Evolutionary conservation across 257 asterid species (phyloP).

Genomic region (Solanum neorickii): DNA sequence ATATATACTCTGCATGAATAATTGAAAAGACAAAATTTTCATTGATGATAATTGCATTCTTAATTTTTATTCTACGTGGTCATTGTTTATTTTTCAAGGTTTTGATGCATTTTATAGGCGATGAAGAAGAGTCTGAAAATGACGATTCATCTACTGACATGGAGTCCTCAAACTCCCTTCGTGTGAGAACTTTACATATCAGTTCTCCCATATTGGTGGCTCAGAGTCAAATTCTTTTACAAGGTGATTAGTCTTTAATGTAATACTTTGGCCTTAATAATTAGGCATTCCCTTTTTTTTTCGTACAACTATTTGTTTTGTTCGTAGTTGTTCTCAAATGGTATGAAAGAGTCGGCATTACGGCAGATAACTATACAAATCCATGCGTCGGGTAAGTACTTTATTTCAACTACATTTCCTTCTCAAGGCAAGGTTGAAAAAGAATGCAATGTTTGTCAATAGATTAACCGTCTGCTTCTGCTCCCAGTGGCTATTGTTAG

Average conservation of each 20-base stretch:
- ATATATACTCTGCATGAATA: neutral
- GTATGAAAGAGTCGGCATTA: conserved; percentile 49
- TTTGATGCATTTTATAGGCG: conserved; percentile 15
- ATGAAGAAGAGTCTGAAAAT: conserved; percentile 20
- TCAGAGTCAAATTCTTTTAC: conserved; percentile 63
- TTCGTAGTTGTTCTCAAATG: conserved; percentile 66
- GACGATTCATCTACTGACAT: conserved; percentile 24
- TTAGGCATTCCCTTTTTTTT: neutral
- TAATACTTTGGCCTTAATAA: neutral
- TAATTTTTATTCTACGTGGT: neutral
- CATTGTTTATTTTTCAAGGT: neutral
- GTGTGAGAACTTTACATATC: conserved; percentile 50
- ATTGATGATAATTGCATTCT: neutral
- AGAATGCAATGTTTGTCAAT: neutral
- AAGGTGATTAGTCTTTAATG: conserved; percentile 28
- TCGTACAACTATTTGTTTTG: neutral
- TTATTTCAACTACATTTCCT: neutral
- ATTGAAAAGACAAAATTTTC: neutral
- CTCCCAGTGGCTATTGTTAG: neutral
- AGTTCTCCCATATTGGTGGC: conserved; percentile 94
- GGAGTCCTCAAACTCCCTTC: conserved; percentile 24
- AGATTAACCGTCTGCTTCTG: neutral
- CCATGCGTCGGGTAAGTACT: conserved; percentile 54
- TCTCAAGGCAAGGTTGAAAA: neutral
- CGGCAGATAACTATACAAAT: conserved; percentile 48